These are phyloP conservation scores for Prunus kanzakura DNA, from an alignment of 306 rosid species.

Conservation along the genomic window DNA sequence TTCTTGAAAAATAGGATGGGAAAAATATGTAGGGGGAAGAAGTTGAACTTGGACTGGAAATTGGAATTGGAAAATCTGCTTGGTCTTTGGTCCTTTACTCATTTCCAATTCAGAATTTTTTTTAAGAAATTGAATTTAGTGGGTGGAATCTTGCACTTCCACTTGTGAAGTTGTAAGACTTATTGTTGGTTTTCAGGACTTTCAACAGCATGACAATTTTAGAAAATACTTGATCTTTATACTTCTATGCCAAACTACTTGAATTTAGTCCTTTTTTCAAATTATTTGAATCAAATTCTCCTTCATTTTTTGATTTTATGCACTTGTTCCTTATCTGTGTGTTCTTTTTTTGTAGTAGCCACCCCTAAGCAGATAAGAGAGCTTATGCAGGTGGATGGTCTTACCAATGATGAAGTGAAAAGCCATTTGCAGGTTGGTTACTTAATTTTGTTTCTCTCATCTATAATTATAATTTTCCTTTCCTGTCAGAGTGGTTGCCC, in stretches of 20 bases:
- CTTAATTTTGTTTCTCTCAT: neutral
- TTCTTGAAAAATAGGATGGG: neutral
- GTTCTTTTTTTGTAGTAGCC: conserved; percentile 56
- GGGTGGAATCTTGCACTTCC: conserved; percentile 1
- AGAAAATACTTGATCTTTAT: neutral
- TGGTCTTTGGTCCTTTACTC: neutral
- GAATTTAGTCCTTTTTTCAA: neutral
- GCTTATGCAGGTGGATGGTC: conserved; percentile 77
- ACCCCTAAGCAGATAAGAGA: conserved; percentile 97
- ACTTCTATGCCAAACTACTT: neutral
- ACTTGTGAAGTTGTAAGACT: neutral
- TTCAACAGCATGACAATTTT: neutral
- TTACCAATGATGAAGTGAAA: conserved; percentile 94
- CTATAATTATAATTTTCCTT: neutral
- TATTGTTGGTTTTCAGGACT: neutral
- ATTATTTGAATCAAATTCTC: neutral
- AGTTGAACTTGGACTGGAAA: neutral
- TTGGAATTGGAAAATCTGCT: neutral
- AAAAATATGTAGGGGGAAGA: neutral
- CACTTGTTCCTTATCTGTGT: neutral
- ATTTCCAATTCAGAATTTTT: neutral
- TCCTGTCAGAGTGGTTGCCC: neutral
- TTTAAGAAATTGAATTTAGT: neutral
- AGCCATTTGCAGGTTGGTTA: conserved; percentile 79
- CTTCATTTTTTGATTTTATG: neutral